Evolutionary conservation across 441 rosid species (phyloP), one percentile per base, ranked within the genome.

Genomic region (Corymbia citriodora): DNA sequence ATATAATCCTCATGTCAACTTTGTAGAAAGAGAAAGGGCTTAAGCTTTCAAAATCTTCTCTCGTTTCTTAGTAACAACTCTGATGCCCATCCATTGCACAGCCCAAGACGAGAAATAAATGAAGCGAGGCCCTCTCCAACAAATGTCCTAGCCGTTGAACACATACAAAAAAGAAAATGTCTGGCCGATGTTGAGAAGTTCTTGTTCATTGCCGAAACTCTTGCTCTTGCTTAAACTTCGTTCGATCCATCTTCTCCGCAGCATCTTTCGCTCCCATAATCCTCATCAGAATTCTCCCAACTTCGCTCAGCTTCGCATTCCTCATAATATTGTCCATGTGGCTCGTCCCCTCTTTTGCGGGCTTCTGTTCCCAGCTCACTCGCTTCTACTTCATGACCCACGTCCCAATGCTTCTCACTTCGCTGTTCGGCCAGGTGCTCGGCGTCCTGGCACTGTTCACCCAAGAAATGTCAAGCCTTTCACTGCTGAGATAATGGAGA

Each of bases 131-230:
- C 87, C 91, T 65, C 74, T n/a, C 40, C 36, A 65, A 7, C 79
- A 90, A 12, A 4, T 25, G 19, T 48, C 83, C 82, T 91, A 93
- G 94, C 89, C 94, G 95, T 94, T 95, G 14, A 2, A 65, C 23
- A 52, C 88, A 63, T 82, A 89, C 87, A 14, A 15, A 63, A 82
- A 57, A 54, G 59, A 48, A 86, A 87, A 94, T 93, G 94, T 83
- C 93, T 49, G 45, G 91, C 93, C 53, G 2, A 93, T 91, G 92
- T 93, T 92, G 21, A 93, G 95, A 88, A 94, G 45, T 40, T 40
- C 96, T 14, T 94, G 93, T 87, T 95, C 96, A 36, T 94, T 55
- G 1, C 57, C 0, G 4, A 2, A 1, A 17, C 57, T 0, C 57
- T 21, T 55, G 57, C 23, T 55, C 57, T 55, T 55, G 57, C 57